phyloP scores from a whole-genome alignment of 306 rosid genomes.

The Cucumis melo region DNA sequence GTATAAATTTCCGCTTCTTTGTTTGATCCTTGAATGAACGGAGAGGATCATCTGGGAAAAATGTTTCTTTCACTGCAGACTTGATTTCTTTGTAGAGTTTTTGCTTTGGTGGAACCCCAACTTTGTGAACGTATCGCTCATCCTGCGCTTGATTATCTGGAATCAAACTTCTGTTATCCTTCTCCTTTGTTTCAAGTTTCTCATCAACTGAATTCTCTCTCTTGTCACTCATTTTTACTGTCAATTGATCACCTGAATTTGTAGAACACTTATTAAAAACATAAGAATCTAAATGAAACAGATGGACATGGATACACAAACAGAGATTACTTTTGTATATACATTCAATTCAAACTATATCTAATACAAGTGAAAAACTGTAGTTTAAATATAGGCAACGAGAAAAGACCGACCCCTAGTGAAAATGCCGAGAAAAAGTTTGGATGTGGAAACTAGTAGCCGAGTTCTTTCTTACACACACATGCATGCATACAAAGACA shows the following conservation, averaged over 20 bases:
- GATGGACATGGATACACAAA: no score
- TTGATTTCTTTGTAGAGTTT: constrained; percentile 12
- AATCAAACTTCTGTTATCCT: background rate
- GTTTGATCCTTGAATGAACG: constrained; percentile 21
- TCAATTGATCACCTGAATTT: background rate
- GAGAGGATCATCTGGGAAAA: constrained; percentile 24
- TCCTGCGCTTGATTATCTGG: background rate
- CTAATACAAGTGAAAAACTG: background rate
- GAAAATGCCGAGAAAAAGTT: background rate
- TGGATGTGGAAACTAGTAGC: background rate
- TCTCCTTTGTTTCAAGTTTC: background rate
- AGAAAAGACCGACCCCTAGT: background rate
- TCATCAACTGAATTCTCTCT: background rate
- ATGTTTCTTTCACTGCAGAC: constrained; percentile 12
- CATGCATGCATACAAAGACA: background rate
- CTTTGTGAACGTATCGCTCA: constrained; percentile 12
- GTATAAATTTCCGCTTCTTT: background rate
- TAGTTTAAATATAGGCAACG: background rate
- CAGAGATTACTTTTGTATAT: background rate
- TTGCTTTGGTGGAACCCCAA: constrained; percentile 21
- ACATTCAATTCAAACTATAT: background rate
- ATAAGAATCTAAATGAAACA: background rate
- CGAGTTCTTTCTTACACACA: background rate
- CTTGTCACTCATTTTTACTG: background rate
- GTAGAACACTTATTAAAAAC: background rate